Conservation (phyloP, 768 basidiomycete genomes). For the Trametes punicea region DNA sequence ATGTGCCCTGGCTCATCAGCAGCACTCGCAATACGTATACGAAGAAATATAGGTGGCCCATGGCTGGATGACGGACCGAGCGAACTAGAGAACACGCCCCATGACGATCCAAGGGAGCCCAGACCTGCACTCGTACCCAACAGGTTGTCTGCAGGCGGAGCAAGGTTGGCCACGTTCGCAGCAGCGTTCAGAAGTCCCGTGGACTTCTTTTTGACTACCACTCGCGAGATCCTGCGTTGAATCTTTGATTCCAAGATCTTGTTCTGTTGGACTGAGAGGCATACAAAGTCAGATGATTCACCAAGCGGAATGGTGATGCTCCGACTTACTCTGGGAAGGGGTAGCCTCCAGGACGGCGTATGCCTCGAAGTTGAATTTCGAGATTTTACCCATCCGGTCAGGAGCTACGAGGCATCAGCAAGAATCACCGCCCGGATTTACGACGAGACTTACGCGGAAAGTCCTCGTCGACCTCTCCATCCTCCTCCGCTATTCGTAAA, state of each 20-base stretch:
- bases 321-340: constrained; percentile 56
- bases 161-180: constrained; percentile 32
- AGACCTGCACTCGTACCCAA: constrained; percentile 43
- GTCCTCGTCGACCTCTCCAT: constrained; percentile 98
- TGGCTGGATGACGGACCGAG: constrained; percentile 67
- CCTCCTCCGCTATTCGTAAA: constrained; percentile 89
- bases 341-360: constrained; percentile 86
- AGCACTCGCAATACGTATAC: constrained; percentile 76
- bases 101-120: constrained; percentile 26
- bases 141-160: constrained; percentile 35
- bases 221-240: constrained; percentile 74
- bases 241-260: constrained; percentile 75
- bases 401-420: constrained; percentile 57
- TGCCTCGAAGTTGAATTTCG: constrained; percentile 86
- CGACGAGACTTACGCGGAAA: constrained; percentile 75
- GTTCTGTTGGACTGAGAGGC: constrained; percentile 64
- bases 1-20: constrained; percentile 76
- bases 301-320: neutral
- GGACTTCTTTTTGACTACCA: constrained; percentile 54
- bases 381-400: constrained; percentile 79
- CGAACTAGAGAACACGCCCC: constrained; percentile 55
- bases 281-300: neutral
- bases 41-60: constrained; percentile 80
- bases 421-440: neutral
- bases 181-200: constrained; percentile 42